Conservation (phyloP, 1,284 basidiomycete species). For the Fomitopsis betulina region DNA sequence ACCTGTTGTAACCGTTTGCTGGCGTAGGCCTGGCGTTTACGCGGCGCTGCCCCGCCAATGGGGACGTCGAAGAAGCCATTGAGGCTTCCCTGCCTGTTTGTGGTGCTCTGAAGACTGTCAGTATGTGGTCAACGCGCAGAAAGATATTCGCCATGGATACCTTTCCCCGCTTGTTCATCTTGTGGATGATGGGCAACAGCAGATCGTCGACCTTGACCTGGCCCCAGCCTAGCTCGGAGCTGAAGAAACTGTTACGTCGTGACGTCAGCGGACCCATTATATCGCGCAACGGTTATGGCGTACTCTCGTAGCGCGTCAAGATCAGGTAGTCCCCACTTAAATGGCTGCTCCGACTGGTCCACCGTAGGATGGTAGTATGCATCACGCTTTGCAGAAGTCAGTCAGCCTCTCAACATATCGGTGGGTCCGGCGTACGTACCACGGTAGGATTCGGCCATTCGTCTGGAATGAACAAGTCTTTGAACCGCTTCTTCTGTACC, state of each 20-base stretch:
- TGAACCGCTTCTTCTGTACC: slow-evolving; percentile 84
- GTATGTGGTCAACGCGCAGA: background rate
- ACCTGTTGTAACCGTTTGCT: slow-evolving; percentile 90
- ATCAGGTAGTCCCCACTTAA: slow-evolving; percentile 97
- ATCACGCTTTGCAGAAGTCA: slow-evolving; percentile 53
- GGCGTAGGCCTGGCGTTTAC: slow-evolving; percentile 74
- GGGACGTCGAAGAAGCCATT: slow-evolving; percentile 58
- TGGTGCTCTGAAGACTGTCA: slow-evolving; percentile 41
- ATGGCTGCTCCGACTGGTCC: slow-evolving; percentile 89
- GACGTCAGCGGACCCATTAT: background rate
- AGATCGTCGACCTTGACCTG: slow-evolving; percentile 88
- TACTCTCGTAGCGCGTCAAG: slow-evolving; percentile 85
- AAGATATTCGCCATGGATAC: slow-evolving; percentile 30
- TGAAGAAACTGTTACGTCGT: slow-evolving; percentile 60
- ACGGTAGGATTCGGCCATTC: slow-evolving; percentile 94
- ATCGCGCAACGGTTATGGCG: slow-evolving; percentile 22
- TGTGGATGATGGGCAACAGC: slow-evolving; percentile 90
- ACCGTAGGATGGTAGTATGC: slow-evolving; percentile 92
- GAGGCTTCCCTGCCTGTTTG: slow-evolving; percentile 75
- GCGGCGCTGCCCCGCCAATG: slow-evolving; percentile 68
- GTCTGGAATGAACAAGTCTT: slow-evolving; percentile 75
- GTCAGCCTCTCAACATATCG: background rate
- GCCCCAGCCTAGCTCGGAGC: slow-evolving; percentile 84
- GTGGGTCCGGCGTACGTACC: slow-evolving; percentile 37
- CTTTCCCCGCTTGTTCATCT: slow-evolving; percentile 77